phyloP scores from a whole-genome alignment of 2,329 filamentous ascomycete genomes.

The Penicillium polonicum region DNA sequence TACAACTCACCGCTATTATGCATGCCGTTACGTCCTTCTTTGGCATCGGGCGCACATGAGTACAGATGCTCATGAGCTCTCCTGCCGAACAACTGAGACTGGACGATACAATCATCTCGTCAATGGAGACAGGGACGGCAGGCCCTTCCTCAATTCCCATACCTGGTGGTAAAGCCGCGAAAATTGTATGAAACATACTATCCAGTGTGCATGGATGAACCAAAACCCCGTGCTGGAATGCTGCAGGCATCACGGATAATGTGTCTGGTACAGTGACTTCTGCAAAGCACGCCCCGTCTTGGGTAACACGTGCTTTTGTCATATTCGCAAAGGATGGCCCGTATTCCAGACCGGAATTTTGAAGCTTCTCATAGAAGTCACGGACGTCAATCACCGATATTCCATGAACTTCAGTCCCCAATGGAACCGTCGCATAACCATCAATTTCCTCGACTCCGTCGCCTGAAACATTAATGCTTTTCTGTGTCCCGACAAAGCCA shows the following conservation, averaged over 20 bases:
- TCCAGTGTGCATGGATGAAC: conserved; percentile 37
- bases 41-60: conserved; percentile 3
- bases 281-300: conserved; percentile 15
- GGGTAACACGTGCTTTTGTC: conserved; percentile 12
- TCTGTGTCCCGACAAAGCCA: conserved; percentile 10
- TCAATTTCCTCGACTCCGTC: not conserved
- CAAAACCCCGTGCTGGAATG: conserved; percentile 26
- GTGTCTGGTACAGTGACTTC: conserved; percentile 29
- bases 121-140: conserved; percentile 24
- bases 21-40: conserved; percentile 14
- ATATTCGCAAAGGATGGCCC: conserved; percentile 31
- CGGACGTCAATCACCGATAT: conserved; percentile 19
- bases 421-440: not conserved
- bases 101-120: conserved; percentile 19
- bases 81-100: conserved; percentile 8
- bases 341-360: conserved; percentile 28
- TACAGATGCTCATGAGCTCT: conserved; percentile 12
- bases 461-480: not conserved
- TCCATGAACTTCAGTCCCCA: not conserved
- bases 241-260: conserved; percentile 27
- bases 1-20: conserved; percentile 9
- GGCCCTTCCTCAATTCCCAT: conserved; percentile 14
- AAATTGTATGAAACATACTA: conserved; percentile 32
- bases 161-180: conserved; percentile 17
- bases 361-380: conserved; percentile 28